Conservation (phyloP, 2,329 filamentous ascomycete genomes). For the Cryphonectria naterciae region DNA sequence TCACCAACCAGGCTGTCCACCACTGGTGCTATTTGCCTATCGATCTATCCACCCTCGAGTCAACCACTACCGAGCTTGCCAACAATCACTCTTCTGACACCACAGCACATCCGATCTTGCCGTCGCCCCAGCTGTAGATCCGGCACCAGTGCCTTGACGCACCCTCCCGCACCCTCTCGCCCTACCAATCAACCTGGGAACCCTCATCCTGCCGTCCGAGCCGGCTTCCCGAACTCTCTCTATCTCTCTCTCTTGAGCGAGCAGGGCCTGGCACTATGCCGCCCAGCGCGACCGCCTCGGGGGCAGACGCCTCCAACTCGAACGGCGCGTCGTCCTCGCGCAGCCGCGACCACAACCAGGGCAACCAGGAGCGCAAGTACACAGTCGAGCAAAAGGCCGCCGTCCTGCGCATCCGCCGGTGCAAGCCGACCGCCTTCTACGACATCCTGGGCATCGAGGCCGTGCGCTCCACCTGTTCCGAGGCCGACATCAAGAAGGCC, state of each 20-base stretch:
- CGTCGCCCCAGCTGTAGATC: slow-evolving; percentile 17
- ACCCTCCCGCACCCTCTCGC: neutral
- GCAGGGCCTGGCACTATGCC: slow-evolving; percentile 39
- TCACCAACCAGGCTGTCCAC: slow-evolving; percentile 4
- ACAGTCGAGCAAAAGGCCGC: slow-evolving; percentile 91
- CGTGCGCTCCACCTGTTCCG: slow-evolving; percentile 67
- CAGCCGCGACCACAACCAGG: slow-evolving; percentile 72
- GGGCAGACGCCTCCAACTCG: slow-evolving; percentile 50
- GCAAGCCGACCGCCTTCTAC: slow-evolving; percentile 87
- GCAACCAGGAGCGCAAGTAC: slow-evolving; percentile 75
- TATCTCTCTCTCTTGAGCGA: neutral
- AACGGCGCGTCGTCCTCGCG: slow-evolving; percentile 43
- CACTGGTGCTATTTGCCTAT: neutral
- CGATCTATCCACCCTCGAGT: neutral
- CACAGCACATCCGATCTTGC: slow-evolving; percentile 22
- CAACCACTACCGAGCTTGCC: slow-evolving; percentile 16
- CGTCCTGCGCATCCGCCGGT: slow-evolving; percentile 85
- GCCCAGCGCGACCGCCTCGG: slow-evolving; percentile 57
- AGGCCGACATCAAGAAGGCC: slow-evolving; percentile 93
- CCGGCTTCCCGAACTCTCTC: neutral
- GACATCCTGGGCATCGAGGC: slow-evolving; percentile 82
- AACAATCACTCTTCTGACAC: slow-evolving; percentile 5
- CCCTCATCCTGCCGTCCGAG: neutral
- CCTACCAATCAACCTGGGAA: slow-evolving; percentile 7
- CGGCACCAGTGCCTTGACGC: neutral